Base-by-base conservation (phyloP, 345 rosid species). In the thale cress (Arabidopsis thaliana) region DNA sequence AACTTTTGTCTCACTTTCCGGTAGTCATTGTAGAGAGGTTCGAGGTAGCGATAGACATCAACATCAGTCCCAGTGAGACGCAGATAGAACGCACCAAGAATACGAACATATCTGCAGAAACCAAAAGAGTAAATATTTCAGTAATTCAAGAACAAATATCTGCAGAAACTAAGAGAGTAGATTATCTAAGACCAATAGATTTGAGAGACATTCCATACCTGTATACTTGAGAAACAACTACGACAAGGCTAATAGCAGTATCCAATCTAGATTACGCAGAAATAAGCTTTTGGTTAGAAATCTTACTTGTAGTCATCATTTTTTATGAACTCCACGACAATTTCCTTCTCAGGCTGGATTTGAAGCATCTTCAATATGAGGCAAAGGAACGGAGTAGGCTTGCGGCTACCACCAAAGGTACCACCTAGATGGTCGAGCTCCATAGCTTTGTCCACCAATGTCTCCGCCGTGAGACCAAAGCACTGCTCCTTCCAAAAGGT, bases 401-500 rank as follows among this genome's bases (percentile, higher is more conserved):
- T 89, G 8, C 91, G 86, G 70, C 78, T 93, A n/a, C 98, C 98
- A 4, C 96, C 96, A 65, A 62, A 83, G 22, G 96, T 87, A 1
- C 97, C 96, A 3, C 98, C 98, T 36, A 91, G 59, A 66, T 88
- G 95, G 78, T 89, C 93, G 56, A 94, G 93, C 82, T 91, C 95
- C 97, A 91, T 89, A 49, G 96, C 96, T 75, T 88, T 93, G 79
- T 94, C 97, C 7, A 89, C 95, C 4, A 91, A 84, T 5, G 98
- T 88, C 86, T 89, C 97, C 28, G 97, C 96, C 20, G 97, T 91
- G 24, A 87, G 76, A 6, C 97, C 96, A 60, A 93, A 93, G 79
- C 96, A 93, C 33, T 89, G 96, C 85, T 89, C 98, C 73, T 94
- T 94, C 98, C 97, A 88, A 65, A 88, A 89, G 4, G 90, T 88